These are phyloP conservation scores for Cyamopsis tetragonoloba DNA, from an alignment of 306 rosid genomes.

Conservation along the genomic window DNA sequence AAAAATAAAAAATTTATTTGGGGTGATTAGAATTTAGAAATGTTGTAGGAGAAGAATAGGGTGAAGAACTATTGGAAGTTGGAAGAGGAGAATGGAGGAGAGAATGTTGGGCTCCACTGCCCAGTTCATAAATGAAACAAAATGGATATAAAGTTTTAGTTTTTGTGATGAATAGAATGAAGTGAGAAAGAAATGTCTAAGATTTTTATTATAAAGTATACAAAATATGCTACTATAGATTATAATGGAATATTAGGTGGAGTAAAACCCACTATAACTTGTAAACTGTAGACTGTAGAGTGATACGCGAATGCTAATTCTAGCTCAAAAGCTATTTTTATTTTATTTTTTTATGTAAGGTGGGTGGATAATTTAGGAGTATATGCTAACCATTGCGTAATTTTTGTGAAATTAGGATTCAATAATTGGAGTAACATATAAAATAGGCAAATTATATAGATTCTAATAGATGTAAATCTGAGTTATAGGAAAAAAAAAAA, in stretches of 20 bases:
- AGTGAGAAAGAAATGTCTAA: background rate
- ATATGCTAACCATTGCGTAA: background rate
- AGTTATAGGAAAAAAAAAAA: too few relatives aligned
- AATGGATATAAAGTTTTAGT: background rate
- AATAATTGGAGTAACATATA: background rate
- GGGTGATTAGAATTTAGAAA: too few relatives aligned
- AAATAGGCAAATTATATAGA: too few relatives aligned
- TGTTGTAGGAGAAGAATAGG: too few relatives aligned
- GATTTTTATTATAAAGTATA: background rate
- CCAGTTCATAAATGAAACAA: constrained; percentile 15
- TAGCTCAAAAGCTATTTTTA: too few relatives aligned
- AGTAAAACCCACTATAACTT: constrained; percentile 22
- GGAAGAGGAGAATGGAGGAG: background rate
- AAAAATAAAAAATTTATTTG: too few relatives aligned
- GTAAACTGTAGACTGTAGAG: too few relatives aligned
- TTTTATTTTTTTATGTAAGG: too few relatives aligned
- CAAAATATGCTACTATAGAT: background rate
- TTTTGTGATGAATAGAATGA: background rate
- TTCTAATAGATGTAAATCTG: too few relatives aligned
- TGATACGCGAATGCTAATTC: background rate
- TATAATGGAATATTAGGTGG: constrained; percentile 16
- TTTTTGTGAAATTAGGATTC: background rate
- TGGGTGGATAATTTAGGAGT: background rate
- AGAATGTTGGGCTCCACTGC: constrained; percentile 6
- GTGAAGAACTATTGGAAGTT: too few relatives aligned